A percentile compares a stretch with the other conserved stretches of the same genome.
Conservation (phyloP, 1,139 yeast genomes). For the Scheffersomyces cryptocercus region DNA sequence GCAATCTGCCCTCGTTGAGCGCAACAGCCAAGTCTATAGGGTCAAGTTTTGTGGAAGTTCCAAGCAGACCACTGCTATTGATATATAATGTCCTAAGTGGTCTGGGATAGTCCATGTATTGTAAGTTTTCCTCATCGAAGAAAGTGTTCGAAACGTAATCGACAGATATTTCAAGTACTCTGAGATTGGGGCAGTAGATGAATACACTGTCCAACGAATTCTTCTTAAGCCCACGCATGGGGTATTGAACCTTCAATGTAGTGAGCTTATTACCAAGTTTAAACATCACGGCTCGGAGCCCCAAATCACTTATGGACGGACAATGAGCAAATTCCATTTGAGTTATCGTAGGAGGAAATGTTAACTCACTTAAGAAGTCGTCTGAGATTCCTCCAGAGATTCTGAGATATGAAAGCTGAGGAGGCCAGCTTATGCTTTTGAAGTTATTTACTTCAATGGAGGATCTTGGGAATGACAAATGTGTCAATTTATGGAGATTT, state of each 20-base stretch:
- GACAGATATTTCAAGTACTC: conserved; percentile 65
- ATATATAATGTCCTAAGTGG: conserved; percentile 68
- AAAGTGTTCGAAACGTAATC: conserved; percentile 75
- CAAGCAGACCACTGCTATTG: conserved; percentile 86
- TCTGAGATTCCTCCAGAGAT: conserved; percentile 89
- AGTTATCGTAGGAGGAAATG: conserved; percentile 70
- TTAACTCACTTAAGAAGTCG: conserved; percentile 65
- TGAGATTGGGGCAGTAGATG: conserved; percentile 71
- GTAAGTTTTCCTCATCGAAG: conserved; percentile 61
- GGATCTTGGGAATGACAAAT: conserved; percentile 84
- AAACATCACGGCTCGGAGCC: conserved; percentile 59
- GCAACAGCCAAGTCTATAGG: conserved; percentile 91
- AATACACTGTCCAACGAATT: conserved; percentile 75
- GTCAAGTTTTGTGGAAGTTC: conserved; percentile 77
- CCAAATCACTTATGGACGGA: conserved; percentile 65
- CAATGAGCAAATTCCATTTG: conserved; percentile 84
- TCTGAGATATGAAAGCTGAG: conserved; percentile 65
- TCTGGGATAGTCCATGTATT: conserved; percentile 37
- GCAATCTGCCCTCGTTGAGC: conserved; percentile 73
- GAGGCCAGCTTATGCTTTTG: conserved; percentile 65
- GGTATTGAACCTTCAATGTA: conserved; percentile 71
- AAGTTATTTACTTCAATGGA: conserved; percentile 63
- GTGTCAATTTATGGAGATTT: conserved; percentile 61
- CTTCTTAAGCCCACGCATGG: conserved; percentile 78
- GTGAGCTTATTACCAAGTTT: conserved; percentile 67